Conservation (phyloP, 2,329 filamentous ascomycete genomes). For the Cladophialophora immunda region DNA sequence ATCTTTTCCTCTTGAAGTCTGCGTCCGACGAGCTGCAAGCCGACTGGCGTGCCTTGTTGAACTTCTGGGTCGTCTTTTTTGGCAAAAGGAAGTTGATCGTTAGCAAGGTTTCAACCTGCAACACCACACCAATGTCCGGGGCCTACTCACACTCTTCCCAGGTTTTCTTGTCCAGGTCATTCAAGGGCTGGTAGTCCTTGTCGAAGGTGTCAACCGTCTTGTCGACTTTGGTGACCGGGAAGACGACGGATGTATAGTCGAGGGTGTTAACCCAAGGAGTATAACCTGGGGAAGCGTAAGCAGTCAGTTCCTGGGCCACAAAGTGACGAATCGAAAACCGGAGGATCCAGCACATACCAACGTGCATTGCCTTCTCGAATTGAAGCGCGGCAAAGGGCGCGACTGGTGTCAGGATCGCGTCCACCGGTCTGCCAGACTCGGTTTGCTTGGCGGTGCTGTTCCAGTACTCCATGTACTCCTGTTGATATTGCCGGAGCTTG, state of each 20-base stretch:
- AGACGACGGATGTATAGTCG: conserved; percentile 70
- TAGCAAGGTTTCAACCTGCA: no score
- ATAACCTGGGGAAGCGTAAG: conserved; percentile 24
- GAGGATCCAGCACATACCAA: not conserved
- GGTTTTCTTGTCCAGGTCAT: conserved; percentile 50
- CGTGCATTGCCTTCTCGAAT: not conserved
- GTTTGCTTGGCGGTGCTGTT: not conserved
- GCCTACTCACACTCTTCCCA: conserved; percentile 5
- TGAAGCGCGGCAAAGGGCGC: not conserved
- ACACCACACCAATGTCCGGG: no score
- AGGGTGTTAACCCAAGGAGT: conserved; percentile 68
- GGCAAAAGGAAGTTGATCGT: no score
- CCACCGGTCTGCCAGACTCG: not conserved
- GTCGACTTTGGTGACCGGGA: conserved; percentile 63
- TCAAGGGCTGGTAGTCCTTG: conserved; percentile 49
- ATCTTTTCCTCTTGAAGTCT: not conserved
- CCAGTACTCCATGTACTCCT: conserved; percentile 35
- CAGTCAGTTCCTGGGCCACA: not conserved
- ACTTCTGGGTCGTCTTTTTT: not conserved
- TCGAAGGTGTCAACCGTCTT: conserved; percentile 49
- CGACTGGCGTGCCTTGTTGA: not conserved
- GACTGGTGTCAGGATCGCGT: not conserved
- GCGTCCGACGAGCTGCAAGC: not conserved
- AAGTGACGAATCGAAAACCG: not conserved
- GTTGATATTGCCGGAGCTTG: conserved; percentile 16